Conservation (phyloP, 1,284 basidiomycete species). For the Marasmius oreades region DNA sequence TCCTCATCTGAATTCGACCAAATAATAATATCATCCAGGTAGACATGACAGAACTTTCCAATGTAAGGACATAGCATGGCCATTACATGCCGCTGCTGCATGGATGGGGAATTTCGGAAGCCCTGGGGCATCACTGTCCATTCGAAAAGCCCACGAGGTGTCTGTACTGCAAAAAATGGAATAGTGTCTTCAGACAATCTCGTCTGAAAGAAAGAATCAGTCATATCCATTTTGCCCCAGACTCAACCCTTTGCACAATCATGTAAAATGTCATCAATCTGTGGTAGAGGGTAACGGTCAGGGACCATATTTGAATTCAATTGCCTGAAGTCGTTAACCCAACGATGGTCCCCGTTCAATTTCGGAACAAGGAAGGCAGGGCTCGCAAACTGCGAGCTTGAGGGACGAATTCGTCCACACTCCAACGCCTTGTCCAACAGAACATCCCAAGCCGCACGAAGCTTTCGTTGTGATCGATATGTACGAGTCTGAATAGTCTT, state of each 20-base stretch:
- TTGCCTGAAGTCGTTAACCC: conserved; percentile 32
- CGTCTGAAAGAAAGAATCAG: conserved; percentile 37
- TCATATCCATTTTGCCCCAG: too few relatives aligned
- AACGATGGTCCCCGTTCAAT: conserved; percentile 27
- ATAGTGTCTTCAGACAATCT: conserved; percentile 29
- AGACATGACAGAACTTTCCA: conserved; percentile 16
- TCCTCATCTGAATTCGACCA: conserved; percentile 29
- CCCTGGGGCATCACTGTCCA: too few relatives aligned
- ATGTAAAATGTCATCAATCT: conserved; percentile 26
- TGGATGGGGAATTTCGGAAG: conserved; percentile 26
- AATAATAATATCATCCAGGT: conserved; percentile 32
- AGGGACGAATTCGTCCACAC: conserved; percentile 23
- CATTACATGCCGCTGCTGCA: conserved; percentile 27
- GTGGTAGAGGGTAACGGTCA: conserved; percentile 24
- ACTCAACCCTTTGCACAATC: conserved; percentile 24
- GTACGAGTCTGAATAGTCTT: conserved; percentile 17
- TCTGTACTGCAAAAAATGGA: conserved; percentile 25
- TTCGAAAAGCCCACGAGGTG: conserved; percentile 29
- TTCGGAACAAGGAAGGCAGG: conserved; percentile 31
- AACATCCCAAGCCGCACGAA: conserved; percentile 22
- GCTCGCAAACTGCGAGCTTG: conserved; percentile 22
- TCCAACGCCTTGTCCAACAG: conserved; percentile 25
- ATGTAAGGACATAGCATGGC: conserved; percentile 21
- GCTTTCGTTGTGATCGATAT: conserved; percentile 24
- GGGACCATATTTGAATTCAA: conserved; percentile 22